phyloP scores from a whole-genome alignment of 805 yeast genomes.

The Candida broadrunensis region DNA sequence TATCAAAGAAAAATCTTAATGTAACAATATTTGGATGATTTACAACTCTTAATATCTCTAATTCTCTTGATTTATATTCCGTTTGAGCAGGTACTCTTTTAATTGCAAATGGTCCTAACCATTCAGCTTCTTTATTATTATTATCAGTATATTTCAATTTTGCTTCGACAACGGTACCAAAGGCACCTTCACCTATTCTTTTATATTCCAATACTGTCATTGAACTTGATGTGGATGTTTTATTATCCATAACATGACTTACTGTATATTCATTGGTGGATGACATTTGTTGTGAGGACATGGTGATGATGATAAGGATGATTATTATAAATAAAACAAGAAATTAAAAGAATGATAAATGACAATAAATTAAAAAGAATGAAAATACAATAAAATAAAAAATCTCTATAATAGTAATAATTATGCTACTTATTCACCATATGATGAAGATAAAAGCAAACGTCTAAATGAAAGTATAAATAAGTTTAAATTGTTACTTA shows the following conservation, averaged over 20 bases:
- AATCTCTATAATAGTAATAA: too few relatives aligned
- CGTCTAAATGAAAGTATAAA: too few relatives aligned
- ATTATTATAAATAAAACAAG: too few relatives aligned
- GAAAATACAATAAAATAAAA: too few relatives aligned
- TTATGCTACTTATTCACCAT: too few relatives aligned
- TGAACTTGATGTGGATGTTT: constrained; percentile 47
- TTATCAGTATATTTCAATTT: constrained; percentile 36
- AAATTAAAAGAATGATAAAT: too few relatives aligned
- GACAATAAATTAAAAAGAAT: too few relatives aligned
- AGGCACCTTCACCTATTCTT: constrained; percentile 82
- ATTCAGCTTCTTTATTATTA: constrained; percentile 19
- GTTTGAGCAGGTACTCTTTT: constrained; percentile 86
- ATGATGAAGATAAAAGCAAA: too few relatives aligned
- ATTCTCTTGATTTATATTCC: constrained; percentile 78
- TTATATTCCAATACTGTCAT: constrained; percentile 73
- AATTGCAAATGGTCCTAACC: constrained; percentile 83
- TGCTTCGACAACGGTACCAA: constrained; percentile 82
- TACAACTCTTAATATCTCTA: constrained; percentile 71
- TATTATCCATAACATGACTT: constrained; percentile 55
- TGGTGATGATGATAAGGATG: too few relatives aligned
- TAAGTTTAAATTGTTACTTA: too few relatives aligned
- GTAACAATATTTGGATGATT: constrained; percentile 78
- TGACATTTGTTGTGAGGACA: constrained; percentile 8
- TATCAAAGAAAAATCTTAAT: constrained; percentile 68
- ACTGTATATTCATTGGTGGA: constrained; percentile 29